phyloP scores from a whole-genome alignment of 257 asterid genomes.

The Gynochthodes officinalis region DNA sequence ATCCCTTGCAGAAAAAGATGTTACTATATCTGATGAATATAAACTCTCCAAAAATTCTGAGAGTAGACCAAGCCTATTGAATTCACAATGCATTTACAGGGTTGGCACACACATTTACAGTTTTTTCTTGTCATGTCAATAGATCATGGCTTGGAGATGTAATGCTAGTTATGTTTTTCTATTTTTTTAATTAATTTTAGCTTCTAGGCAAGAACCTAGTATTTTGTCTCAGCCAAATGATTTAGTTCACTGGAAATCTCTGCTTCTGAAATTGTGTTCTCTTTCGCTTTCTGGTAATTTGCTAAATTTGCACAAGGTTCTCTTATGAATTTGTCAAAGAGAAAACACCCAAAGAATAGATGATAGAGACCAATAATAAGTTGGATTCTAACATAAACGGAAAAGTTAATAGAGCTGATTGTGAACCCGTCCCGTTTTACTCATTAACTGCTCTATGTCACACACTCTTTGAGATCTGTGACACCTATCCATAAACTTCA shows the following conservation, averaged over 20 bases:
- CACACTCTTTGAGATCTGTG: too few species aligned
- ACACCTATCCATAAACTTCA: too few species aligned
- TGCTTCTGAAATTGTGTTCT: too few species aligned
- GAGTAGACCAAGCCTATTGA: background rate
- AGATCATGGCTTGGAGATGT: background rate
- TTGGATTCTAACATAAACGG: too few species aligned
- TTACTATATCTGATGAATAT: background rate
- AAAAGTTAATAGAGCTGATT: too few species aligned
- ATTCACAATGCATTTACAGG: background rate
- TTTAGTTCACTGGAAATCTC: background rate
- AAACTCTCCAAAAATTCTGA: background rate
- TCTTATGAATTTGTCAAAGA: too few species aligned
- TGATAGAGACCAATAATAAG: too few species aligned
- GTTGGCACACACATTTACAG: background rate
- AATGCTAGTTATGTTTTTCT: background rate
- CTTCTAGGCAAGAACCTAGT: background rate
- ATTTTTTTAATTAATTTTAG: background rate
- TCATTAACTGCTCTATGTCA: too few species aligned
- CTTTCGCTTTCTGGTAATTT: background rate
- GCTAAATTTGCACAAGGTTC: too few species aligned
- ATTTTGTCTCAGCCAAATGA: background rate
- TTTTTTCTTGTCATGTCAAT: background rate
- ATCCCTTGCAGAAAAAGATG: background rate
- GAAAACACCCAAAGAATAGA: too few species aligned
- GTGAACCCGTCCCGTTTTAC: too few species aligned